A percentile compares a stretch with the other conserved stretches of the same genome.
These are phyloP conservation scores for Pseudocercospora cruenta DNA, from an alignment of 2,329 filamentous ascomycete species.

Conservation along the genomic window DNA sequence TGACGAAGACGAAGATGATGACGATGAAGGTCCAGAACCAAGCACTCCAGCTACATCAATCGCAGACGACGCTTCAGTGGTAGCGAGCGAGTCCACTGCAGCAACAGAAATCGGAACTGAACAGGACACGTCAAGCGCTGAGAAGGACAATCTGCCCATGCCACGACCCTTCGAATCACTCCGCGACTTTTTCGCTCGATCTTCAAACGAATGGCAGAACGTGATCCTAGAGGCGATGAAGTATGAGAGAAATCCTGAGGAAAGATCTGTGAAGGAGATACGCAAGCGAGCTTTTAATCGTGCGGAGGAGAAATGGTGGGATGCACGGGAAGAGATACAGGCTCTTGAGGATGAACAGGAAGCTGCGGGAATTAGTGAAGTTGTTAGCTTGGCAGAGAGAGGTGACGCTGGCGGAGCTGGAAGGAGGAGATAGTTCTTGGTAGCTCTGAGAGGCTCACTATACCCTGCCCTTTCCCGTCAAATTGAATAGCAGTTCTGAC, in stretches of 20 bases:
- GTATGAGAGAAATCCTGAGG: constrained; percentile 64
- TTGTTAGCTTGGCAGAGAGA: constrained; percentile 81
- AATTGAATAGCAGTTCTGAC: background rate
- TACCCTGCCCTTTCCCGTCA: background rate
- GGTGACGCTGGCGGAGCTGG: constrained; percentile 39
- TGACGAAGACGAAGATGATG: constrained; percentile 57
- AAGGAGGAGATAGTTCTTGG: background rate
- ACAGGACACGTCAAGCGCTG: constrained; percentile 46
- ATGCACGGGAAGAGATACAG: constrained; percentile 90
- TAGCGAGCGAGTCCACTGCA: constrained; percentile 26
- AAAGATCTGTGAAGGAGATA: constrained; percentile 82
- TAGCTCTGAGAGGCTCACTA: no score
- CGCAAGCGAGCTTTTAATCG: constrained; percentile 87
- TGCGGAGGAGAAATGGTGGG: constrained; percentile 98
- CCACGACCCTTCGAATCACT: constrained; percentile 82
- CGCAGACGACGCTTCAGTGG: constrained; percentile 25
- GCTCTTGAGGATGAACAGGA: constrained; percentile 95
- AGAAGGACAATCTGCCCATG: constrained; percentile 77
- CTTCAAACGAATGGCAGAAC: constrained; percentile 88
- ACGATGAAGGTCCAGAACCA: constrained; percentile 59
- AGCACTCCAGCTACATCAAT: constrained; percentile 34
- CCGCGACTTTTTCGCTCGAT: constrained; percentile 88
- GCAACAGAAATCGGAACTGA: constrained; percentile 30
- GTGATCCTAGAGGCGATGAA: constrained; percentile 75
- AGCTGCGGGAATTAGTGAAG: constrained; percentile 90